A percentile compares a stretch with the other conserved stretches of the same genome.
Conservation (phyloP, 2,329 filamentous ascomycete genomes). For the Aspergillus arachidicola region DNA sequence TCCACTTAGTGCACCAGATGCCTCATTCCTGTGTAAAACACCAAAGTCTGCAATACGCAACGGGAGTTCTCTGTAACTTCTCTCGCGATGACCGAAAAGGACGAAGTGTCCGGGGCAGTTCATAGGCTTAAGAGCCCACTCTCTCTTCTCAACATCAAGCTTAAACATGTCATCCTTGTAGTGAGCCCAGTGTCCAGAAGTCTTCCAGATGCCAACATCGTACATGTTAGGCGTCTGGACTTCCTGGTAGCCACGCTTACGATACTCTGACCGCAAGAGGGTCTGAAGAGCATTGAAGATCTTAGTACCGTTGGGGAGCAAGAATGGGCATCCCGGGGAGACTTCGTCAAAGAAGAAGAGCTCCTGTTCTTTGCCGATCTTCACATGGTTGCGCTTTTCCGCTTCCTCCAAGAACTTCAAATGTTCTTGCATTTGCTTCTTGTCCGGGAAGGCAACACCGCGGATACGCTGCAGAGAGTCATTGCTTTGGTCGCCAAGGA, state of each 20-base stretch:
- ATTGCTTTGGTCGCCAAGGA: slow-evolving; percentile 89
- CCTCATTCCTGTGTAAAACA: slow-evolving; percentile 91
- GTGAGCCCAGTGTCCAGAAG: slow-evolving; percentile 89
- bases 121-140: slow-evolving; percentile 92
- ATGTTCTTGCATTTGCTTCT: slow-evolving; percentile 91
- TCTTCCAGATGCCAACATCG: slow-evolving; percentile 90
- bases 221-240: slow-evolving; percentile 97
- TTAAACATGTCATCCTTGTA: slow-evolving; percentile 96
- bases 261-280: slow-evolving; percentile 85
- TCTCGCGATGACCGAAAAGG: slow-evolving; percentile 79
- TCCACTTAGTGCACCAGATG: slow-evolving; percentile 86
- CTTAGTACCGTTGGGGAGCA: slow-evolving; percentile 86
- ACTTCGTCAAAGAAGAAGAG: slow-evolving; percentile 95
- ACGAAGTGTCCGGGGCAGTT: slow-evolving; percentile 95
- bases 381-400: slow-evolving; percentile 94
- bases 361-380: slow-evolving; percentile 93
- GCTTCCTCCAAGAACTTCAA: slow-evolving; percentile 95
- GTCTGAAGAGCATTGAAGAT: slow-evolving; percentile 88
- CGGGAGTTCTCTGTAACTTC: slow-evolving; percentile 87
- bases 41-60: slow-evolving; percentile 95
- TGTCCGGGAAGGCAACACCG: slow-evolving; percentile 94
- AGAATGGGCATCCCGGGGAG: slow-evolving; percentile 92
- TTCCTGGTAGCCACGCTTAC: slow-evolving; percentile 90
- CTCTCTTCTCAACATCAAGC: slow-evolving; percentile 78
- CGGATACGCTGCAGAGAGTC: slow-evolving; percentile 96